phyloP scores from a whole-genome alignment of 1,284 basidiomycete genomes.

The Anthracocystis panici-leucophaei region DNA sequence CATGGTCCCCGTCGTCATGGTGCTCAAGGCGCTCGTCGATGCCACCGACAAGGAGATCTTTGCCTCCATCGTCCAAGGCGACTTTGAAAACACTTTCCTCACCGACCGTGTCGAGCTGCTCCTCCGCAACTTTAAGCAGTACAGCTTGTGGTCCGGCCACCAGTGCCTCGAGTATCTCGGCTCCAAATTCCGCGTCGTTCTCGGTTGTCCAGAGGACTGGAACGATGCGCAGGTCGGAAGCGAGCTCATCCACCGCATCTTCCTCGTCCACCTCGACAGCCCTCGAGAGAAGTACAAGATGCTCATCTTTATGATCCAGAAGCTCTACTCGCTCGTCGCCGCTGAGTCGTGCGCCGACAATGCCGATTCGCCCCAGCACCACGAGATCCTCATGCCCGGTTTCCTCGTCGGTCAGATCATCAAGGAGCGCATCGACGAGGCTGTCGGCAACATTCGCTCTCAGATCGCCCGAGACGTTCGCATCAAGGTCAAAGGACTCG shows the following conservation, averaged over 20 bases:
- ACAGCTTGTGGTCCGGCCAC: constrained; percentile 84
- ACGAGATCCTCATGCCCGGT: constrained; percentile 96
- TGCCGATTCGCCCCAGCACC: constrained; percentile 98
- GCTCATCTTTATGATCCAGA: constrained; percentile 97
- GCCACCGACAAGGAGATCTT: constrained; percentile 98
- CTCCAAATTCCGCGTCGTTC: constrained; percentile 93
- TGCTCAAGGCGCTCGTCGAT: constrained; percentile 90
- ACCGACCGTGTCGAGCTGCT: constrained; percentile 98
- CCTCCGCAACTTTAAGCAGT: constrained; percentile 90
- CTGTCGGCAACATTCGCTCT: constrained; percentile 79
- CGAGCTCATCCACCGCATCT: constrained; percentile 85
- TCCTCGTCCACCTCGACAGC: constrained; percentile 89
- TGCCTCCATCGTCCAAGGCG: constrained; percentile 95
- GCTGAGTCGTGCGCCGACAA: constrained; percentile 93
- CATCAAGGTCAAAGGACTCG: constrained; percentile 77
- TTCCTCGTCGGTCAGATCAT: constrained; percentile 96
- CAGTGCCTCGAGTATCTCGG: constrained; percentile 97
- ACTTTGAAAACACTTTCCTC: constrained; percentile 96
- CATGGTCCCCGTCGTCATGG: constrained; percentile 96
- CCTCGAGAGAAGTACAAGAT: constrained; percentile 96
- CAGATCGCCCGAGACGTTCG: constrained; percentile 83
- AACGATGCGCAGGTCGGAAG: constrained; percentile 83
- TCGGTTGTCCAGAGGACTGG: constrained; percentile 94
- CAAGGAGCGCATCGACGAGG: constrained; percentile 96
- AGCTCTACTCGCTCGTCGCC: constrained; percentile 92